phyloP scores from a whole-genome alignment of 805 yeast species.

The Candida vartiovaarae region DNA sequence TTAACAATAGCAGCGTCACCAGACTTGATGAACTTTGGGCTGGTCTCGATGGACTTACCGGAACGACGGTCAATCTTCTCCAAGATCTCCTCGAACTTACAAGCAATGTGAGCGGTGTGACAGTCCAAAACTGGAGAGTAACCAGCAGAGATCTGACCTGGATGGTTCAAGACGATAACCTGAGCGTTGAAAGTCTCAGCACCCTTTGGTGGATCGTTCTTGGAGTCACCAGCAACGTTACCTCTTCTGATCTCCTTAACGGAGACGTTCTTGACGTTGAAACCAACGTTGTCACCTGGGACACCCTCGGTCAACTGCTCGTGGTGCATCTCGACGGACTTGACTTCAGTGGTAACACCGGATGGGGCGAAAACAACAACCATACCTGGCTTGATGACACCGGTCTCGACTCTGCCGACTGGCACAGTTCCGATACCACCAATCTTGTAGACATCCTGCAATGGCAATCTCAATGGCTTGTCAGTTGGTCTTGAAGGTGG shows the following conservation, averaged over 20 bases:
- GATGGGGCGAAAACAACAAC: constrained; percentile 87
- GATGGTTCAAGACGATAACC: constrained; percentile 73
- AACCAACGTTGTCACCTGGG: constrained; percentile 88
- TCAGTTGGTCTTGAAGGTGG: constrained; percentile 82
- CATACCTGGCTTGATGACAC: constrained; percentile 90
- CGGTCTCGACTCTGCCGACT: constrained; percentile 94
- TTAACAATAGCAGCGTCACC: constrained; percentile 57
- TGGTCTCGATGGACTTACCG: constrained; percentile 86
- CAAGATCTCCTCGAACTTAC: constrained; percentile 74
- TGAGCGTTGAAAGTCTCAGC: constrained; percentile 81
- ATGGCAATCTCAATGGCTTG: constrained; percentile 87
- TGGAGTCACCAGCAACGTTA: constrained; percentile 91
- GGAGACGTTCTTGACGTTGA: constrained; percentile 92
- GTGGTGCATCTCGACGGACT: constrained; percentile 93
- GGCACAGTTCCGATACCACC: constrained; percentile 95
- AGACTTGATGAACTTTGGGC: constrained; percentile 67
- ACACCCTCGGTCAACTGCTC: constrained; percentile 77
- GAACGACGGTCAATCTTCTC: constrained; percentile 93
- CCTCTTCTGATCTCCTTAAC: constrained; percentile 92
- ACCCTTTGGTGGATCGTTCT: constrained; percentile 87
- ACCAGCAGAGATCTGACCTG: constrained; percentile 90
- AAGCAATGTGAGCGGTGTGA: constrained; percentile 92
- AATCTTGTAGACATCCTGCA: constrained; percentile 90
- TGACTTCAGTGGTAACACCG: constrained; percentile 88
- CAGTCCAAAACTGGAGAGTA: constrained; percentile 91